Evolutionary conservation across 768 basidiomycete genomes (phyloP).

Genomic region (Butyriboletus loyo): DNA sequence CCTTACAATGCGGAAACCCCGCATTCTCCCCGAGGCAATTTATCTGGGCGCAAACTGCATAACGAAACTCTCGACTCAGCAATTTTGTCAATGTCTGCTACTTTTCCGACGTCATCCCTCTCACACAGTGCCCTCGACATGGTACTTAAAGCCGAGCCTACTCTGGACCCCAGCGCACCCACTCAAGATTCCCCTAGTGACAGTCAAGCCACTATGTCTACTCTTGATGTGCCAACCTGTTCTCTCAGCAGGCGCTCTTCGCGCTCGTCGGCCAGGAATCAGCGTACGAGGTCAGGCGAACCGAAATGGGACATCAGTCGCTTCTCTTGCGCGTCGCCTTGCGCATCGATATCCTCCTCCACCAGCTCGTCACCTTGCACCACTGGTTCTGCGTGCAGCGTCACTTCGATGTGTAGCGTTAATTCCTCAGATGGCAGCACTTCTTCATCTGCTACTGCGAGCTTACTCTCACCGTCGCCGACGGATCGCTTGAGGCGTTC

Average conservation of each 20-base stretch:
- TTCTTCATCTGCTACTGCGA: constrained; percentile 14
- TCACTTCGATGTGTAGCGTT: constrained; percentile 21
- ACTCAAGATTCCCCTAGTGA: constrained; percentile 19
- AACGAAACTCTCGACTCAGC: constrained; percentile 24
- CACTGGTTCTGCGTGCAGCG: constrained; percentile 24
- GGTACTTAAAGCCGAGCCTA: constrained; percentile 31
- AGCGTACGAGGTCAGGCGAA: constrained; percentile 23
- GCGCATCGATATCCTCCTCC: constrained; percentile 25
- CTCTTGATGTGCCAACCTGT: constrained; percentile 22
- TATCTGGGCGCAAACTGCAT: constrained; percentile 21
- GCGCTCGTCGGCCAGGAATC: constrained; percentile 28
- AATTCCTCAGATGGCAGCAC: constrained; percentile 12
- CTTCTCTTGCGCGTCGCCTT: constrained; percentile 29
- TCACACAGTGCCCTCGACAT: constrained; percentile 29
- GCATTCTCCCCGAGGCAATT: constrained; percentile 27
- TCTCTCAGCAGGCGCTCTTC: constrained; percentile 30
- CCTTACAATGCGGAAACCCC: constrained; percentile 34
- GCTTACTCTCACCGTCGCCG: constrained; percentile 25
- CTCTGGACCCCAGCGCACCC: constrained; percentile 16
- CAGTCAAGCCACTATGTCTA: constrained; percentile 20
- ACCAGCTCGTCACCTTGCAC: constrained; percentile 23
- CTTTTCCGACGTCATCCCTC: constrained; percentile 32
- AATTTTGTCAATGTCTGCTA: constrained; percentile 20
- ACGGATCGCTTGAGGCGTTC: constrained; percentile 31
- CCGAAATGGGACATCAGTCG: constrained; percentile 29